A percentile compares a stretch with the other conserved stretches of the same genome.
These are phyloP conservation scores for Neoboletus magnificus DNA, from an alignment of 768 basidiomycete species.

Conservation along the genomic window DNA sequence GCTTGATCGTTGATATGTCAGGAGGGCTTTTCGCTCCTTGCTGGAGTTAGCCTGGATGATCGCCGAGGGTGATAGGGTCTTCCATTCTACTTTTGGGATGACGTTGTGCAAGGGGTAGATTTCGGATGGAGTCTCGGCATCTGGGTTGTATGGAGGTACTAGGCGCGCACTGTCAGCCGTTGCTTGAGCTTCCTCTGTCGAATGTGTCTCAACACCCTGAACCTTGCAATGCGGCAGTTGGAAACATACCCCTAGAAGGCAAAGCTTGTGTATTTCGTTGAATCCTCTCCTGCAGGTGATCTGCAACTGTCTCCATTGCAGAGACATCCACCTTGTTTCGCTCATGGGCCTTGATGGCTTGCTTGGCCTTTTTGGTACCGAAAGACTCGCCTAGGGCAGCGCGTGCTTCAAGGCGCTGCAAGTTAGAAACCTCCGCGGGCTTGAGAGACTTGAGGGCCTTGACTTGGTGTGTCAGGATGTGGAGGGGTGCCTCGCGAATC, in stretches of 20 bases:
- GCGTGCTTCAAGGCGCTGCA: conserved; percentile 57
- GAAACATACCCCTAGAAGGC: conserved; percentile 62
- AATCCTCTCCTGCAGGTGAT: conserved; percentile 81
- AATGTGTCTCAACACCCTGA: neutral
- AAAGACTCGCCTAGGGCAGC: conserved; percentile 88
- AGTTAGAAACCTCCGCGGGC: conserved; percentile 46
- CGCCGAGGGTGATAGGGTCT: conserved; percentile 54
- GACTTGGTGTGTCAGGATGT: conserved; percentile 72
- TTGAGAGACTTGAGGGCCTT: conserved; percentile 76
- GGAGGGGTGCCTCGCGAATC: conserved; percentile 63
- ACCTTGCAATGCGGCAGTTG: neutral
- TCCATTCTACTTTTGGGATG: conserved; percentile 80
- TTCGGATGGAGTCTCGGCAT: conserved; percentile 68
- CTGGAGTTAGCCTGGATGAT: conserved; percentile 51
- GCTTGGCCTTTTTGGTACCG: conserved; percentile 92
- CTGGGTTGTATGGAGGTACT: conserved; percentile 69
- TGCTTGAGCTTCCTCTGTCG: conserved; percentile 64
- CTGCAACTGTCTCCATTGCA: conserved; percentile 83
- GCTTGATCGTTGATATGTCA: conserved; percentile 59
- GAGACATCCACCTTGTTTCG: conserved; percentile 86
- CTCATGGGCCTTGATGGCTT: conserved; percentile 78
- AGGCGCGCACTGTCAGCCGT: conserved; percentile 61
- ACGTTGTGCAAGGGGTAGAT: conserved; percentile 72
- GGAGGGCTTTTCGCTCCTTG: conserved; percentile 47
- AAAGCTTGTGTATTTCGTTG: conserved; percentile 66